Base-by-base conservation (phyloP, 2,329 filamentous ascomycete species). In the Diplodia scrobiculata region DNA sequence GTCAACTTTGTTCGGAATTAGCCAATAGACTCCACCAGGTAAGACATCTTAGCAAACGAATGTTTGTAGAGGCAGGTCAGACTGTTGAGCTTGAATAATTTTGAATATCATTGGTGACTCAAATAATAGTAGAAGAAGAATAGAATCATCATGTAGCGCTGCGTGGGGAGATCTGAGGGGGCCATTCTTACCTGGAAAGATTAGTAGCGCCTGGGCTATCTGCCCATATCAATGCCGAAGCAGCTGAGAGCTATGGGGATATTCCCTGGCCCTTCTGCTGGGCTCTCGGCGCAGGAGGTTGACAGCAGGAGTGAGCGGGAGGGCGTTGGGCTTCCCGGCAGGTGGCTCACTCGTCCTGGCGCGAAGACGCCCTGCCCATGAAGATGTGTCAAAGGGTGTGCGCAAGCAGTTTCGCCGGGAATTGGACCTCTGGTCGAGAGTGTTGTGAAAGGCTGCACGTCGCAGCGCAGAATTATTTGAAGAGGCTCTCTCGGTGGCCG, bases 41-140 rank as follows among this genome's bases (percentile, higher is more conserved):
- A 38, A 10, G 25, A 25, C 5, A 10, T 9, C 5, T 53, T 34
- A 14, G 34, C 36, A 19, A n/a, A 63, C 10, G 21, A 36, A 19
- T 32, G 7, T n/a, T 47, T 47, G 6, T 10, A 2, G n/a, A 9
- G 63, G 36, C 25, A 13, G 17, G 21, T 84, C 82, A 84, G 80
- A 80, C 78, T 83, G 81, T 83, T 83, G 81, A 84, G 82, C 81
- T 83, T 83, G 81, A 83, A 68, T 63, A 32, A 73, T 73, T 77
- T 76, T 69, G 71, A 67, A 70, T 71, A 68, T 77, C 74, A 77
- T 75, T 67, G 70, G 69, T 68, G 64, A 70, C 69, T 78, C 76
- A 74, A 72, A 75, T 45, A 78, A 72, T 76, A 79, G 75, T 77
- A 70, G 66, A 71, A 73, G 69, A 67, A 68, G 64, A 68, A 68